Evolutionary conservation across 202 grass and related monocot species (phyloP).

Genomic region (Saccharum hybrid): DNA sequence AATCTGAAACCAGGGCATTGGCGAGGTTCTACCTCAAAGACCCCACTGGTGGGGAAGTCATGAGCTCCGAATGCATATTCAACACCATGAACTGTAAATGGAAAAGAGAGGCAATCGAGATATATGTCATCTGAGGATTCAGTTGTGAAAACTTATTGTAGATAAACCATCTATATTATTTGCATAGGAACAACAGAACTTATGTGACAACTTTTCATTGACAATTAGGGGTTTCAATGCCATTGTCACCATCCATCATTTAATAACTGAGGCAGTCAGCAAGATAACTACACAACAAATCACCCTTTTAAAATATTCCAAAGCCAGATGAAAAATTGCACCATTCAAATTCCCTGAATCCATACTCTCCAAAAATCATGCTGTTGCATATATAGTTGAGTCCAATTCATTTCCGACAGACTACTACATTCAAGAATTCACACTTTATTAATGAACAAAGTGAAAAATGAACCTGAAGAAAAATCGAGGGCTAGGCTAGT

Average conservation of each 20-base stretch:
- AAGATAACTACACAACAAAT: background rate
- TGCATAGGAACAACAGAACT: constrained; percentile 13
- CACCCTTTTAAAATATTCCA: background rate
- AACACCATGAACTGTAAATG: constrained; percentile 78
- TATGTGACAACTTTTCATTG: background rate
- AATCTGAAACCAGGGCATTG: constrained; percentile 97
- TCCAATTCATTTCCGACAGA: background rate
- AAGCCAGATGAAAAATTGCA: background rate
- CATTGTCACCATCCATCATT: background rate
- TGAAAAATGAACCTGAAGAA: background rate
- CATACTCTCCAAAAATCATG: background rate
- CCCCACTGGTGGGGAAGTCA: constrained; percentile 87
- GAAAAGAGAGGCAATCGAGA: constrained; percentile 28
- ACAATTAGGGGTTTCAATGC: background rate
- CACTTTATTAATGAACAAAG: background rate
- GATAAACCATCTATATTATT: background rate
- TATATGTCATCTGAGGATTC: constrained; percentile 4
- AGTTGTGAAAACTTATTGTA: constrained; percentile 15
- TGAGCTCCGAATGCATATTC: constrained; percentile 99
- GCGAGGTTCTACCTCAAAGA: constrained; percentile 94
- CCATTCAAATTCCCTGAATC: background rate
- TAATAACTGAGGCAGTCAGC: background rate
- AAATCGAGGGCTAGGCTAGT: background rate
- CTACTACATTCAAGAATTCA: background rate
- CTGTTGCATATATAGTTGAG: background rate